Evolutionary conservation across 2,329 filamentous ascomycete genomes (phyloP), one percentile per base, ranked within the genome.

Genomic region (Sordariomycetes sp.): DNA sequence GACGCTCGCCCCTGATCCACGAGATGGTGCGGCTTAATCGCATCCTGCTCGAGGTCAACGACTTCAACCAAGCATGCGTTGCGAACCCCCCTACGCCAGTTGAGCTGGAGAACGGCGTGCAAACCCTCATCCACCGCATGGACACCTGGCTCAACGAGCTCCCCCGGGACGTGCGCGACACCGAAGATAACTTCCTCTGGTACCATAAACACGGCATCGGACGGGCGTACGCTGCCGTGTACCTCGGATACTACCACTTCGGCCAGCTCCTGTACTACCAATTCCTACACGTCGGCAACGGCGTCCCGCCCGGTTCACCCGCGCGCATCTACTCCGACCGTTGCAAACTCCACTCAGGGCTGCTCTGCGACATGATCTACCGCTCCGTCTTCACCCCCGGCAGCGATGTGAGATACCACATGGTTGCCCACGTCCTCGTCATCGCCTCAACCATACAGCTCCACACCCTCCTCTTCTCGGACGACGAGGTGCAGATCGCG

Each of bases 201-300:
- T 61, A 58, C 33, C 45, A 55, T n/a, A 40, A 46, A 0, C 46
- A 57, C 20, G 60, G 62, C 3, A 51, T 65, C 4, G 64, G 64
- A 4, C 50, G 58, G 5, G 51, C 58, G 15, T 68, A 66, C 34
- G 56, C 61, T 2, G 61, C 61, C 2, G 50, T 69, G 2, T 60
- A 68, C 39, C 45, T 68, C 3, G 62, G 63, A 4, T 67, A 66
- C 38, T 60, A 68, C 32, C 57, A 68, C 42, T 66, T 61, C 39
- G 53, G 55, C 5, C 58, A 64, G 33, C 49, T 68, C n/a, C 54
- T 70, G 5, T 65, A 60, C 45, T 69, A 67, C 38, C 61, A 61
- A 33, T 68, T 63, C 40, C 51, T 68, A 1, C 46, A 51, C 21
- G 36, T 41, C 21, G 42, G 41, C 8, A 41, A 42, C 6, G 40